Evolutionary conservation across 345 rosid species (phyloP), one percentile per base, ranked within the genome.

Genomic region (Heritiera littoralis): DNA sequence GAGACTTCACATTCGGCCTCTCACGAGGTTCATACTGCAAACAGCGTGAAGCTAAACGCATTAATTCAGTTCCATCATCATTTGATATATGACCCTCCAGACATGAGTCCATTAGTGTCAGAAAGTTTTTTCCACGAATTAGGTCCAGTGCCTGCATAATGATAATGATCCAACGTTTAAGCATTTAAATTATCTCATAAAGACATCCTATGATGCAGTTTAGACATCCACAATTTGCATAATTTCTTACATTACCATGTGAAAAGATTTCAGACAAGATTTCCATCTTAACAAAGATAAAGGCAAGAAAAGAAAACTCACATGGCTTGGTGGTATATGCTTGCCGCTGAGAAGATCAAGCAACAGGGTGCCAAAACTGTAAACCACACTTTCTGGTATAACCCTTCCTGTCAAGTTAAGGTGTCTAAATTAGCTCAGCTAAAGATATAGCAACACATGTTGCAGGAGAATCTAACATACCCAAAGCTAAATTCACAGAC

Each of bases 271-370:
- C 48, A 35, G 46, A 7, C 20, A 49, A 55, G 9, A 14, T 30
- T 18, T 3, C 17, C 32, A n/a, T 40, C 38, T 58, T 2, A 58
- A 73, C 10, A 76, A 79, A 63, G 51, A 59, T 65, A 2, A 55
- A 15, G 41, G 49, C 17, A 72, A 69, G 79, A 74, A 78, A 48
- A 70, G 54, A 30, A 65, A 61, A 54, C 86, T 89, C 84, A 92
- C 97, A 86, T 92, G 95, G 80, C 97, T 92, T 48, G 97, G 97
- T 52, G 97, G 97, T 51, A 92, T 92, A 83, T 92, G 97, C 79
- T 92, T 92, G 65, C 97, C 97, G 28, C 97, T 92, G 49, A 92
- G 90, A 89, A 92, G 97, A 88, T 91, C 97, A 43, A 92, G 78
- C 89, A 92, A 81, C 66, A 92, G 80, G 38, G 97, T 92, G n/a